These are phyloP conservation scores for Pyracantha coccinea DNA, from an alignment of 331 rosid genomes.

Conservation along the genomic window DNA sequence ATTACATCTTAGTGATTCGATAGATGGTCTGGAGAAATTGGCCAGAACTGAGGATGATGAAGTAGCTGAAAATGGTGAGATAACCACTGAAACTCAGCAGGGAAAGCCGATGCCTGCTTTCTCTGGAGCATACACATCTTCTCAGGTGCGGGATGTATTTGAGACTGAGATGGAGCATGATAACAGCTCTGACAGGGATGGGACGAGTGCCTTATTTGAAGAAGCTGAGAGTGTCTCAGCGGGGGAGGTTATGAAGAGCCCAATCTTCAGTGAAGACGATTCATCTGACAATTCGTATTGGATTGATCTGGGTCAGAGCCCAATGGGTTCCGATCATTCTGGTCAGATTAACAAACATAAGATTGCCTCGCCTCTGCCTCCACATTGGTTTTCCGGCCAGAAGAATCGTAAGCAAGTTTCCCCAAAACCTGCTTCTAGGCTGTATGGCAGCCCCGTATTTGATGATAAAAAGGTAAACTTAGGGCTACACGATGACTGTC, in stretches of 20 bases:
- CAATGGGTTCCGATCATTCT: slow-evolving; percentile 62
- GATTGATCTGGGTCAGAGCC: slow-evolving; percentile 98
- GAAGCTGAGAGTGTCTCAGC: slow-evolving; percentile 82
- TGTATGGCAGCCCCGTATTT: slow-evolving; percentile 65
- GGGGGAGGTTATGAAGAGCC: slow-evolving; percentile 94
- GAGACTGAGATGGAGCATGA: slow-evolving; percentile 88
- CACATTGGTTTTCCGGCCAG: slow-evolving; percentile 56
- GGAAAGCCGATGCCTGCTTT: slow-evolving; percentile 77
- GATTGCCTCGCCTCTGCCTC: slow-evolving; percentile 69
- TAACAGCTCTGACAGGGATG: slow-evolving; percentile 78
- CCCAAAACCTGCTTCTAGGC: slow-evolving; percentile 56
- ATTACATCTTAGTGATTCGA: slow-evolving; percentile 79
- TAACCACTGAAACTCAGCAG: slow-evolving; percentile 50
- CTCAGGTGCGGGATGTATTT: slow-evolving; percentile 91
- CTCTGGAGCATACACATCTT: slow-evolving; percentile 83
- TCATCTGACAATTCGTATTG: slow-evolving; percentile 84
- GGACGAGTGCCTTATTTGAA: slow-evolving; percentile 90
- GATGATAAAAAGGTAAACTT: slow-evolving; percentile 45
- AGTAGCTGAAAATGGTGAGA: slow-evolving; percentile 34
- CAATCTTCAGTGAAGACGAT: slow-evolving; percentile 92
- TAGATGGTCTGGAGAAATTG: slow-evolving; percentile 59
- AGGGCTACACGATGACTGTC: slow-evolving; percentile 37
- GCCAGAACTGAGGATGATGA: slow-evolving; percentile 61
- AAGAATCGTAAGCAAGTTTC: slow-evolving; percentile 49
- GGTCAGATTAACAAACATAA: slow-evolving; percentile 51